Base-by-base conservation (phyloP, 805 yeast genomes). In the Candida quercuum region DNA sequence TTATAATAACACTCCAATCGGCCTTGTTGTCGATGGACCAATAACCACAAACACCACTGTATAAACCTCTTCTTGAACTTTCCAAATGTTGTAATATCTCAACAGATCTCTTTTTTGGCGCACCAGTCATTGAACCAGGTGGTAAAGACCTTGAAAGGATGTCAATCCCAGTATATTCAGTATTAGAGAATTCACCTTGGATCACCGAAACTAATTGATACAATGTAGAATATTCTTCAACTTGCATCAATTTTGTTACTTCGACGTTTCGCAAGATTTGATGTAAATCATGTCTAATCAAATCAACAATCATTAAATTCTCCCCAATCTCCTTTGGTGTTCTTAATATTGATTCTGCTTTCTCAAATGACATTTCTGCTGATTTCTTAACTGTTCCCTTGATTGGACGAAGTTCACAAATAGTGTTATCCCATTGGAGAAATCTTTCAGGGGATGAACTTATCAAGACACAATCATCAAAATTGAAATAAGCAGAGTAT, bases 41-140 rank as follows among this genome's bases (percentile, higher is more conserved):
- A 63, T 88, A 93, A 0, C 99, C 99, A 23, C 85, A 80, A 2
- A 91, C 93, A 14, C 99, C 99, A 40, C 96, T 85, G 56, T 93
- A 93, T 1, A 91, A 60, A 0, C 98, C 98, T 50, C 98, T 70
- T 32, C 56, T 49, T 1, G 45, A 35, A 17, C 52, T 58, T 18
- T 68, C 63, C 11, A 62, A 41, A 10, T 59, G 48, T 42, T 81
- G 84, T 21, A 93, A 66, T 5, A 94, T 58, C 57, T 91, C 93
- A 6, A 93, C 95, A 0, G 96, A 86, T 41, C 96, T 72, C 49
- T 81, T 84, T 63, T 93, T 93, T 3, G 99, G 99, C 0, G 99
- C 99, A 3, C 99, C 99, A 0, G 99, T 93, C 99, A 93, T 93
- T 1, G 98, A 91, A 0, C 99, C 99, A 0, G 99, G 96, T 3